Evolutionary conservation across 805 yeast genomes (phyloP), one percentile per base, ranked within the genome.

Genomic region (Sungouiella blattae): DNA sequence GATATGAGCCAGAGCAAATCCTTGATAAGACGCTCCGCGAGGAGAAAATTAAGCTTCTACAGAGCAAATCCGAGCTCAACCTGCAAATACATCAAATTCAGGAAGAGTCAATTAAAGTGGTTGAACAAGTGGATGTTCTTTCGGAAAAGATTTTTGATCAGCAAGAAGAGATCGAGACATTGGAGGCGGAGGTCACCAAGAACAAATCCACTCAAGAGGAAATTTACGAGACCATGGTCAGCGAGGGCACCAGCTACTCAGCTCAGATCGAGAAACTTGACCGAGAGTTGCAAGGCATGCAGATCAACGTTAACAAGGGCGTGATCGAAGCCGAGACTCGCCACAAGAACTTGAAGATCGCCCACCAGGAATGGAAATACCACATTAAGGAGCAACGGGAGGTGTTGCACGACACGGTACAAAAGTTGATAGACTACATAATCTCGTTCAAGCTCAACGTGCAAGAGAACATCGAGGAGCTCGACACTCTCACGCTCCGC

Each of bases 251-350:
- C 24, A 60, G 75, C 26, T 73, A 77, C 38, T 72, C 75, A 35
- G 73, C 80, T n/a, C 83, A 83, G 52, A 71, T 79, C 33, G 89
- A 82, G 53, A 72, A 73, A 50, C 56, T 78, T 35, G 84, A 80
- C 43, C 67, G 75, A 24, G 83, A 79, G 38, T 56, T 82, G 32
- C 72, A 72, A 32, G 48, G 64, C 9, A 64, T 75, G 53, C 69
- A 73, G 39, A 63, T 67, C 14, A 62, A 65, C 26, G 66, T 75
- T 11, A 70, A 73, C 39, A 77, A 74, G 39, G 77, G 73, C 30
- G 56, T 71, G 33, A 57, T 73, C 5, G 74, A 73, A 44, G 58
- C 77, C 30, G 65, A 69, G 36, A 61, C 64, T 29, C 52, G 56
- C 30, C 72, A 71, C 41, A 75, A 77, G 47, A 69, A 74, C 15